Conservation (phyloP, 805 yeast genomes). For the Monosporozyma servazzii region DNA sequence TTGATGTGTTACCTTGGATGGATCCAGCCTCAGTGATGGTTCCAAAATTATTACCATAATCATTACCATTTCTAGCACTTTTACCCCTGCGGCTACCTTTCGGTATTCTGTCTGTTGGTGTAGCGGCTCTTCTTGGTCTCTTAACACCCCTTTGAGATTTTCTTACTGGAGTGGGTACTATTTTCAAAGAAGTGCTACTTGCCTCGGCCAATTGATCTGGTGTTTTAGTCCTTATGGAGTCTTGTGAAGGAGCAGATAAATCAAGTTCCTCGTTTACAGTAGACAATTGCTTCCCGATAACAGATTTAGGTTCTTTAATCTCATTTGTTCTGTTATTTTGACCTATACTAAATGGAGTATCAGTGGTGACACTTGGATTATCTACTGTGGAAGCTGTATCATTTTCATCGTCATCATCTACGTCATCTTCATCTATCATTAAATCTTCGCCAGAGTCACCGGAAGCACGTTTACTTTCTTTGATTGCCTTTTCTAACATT, state of each 20-base stretch:
- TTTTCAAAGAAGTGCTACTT: not conserved
- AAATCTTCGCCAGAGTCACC: slow-evolving; percentile 11
- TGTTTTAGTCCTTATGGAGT: not conserved
- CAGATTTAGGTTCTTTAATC: not conserved
- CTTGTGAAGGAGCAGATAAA: not conserved
- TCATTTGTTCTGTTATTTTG: not conserved
- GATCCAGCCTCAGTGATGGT: slow-evolving; percentile 10
- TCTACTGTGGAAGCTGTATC: not conserved
- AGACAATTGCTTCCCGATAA: not conserved
- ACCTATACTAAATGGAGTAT: not conserved
- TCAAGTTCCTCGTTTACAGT: not conserved
- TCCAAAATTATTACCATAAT: not conserved
- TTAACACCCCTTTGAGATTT: slow-evolving; percentile 9
- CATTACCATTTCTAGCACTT: not conserved
- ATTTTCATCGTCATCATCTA: slow-evolving; percentile 3
- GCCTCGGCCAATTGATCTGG: not conserved
- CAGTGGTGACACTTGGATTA: not conserved
- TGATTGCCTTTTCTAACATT: slow-evolving; percentile 34
- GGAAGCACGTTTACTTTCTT: slow-evolving; percentile 34
- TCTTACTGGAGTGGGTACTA: not conserved
- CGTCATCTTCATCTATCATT: not conserved
- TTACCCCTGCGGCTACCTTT: slow-evolving; percentile 4
- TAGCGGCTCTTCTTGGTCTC: slow-evolving; percentile 9
- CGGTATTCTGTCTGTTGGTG: slow-evolving; percentile 14
- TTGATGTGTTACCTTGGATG: slow-evolving; percentile 8